Conservation (phyloP, 2,329 filamentous ascomycete species). For the Penicillium sp. region DNA sequence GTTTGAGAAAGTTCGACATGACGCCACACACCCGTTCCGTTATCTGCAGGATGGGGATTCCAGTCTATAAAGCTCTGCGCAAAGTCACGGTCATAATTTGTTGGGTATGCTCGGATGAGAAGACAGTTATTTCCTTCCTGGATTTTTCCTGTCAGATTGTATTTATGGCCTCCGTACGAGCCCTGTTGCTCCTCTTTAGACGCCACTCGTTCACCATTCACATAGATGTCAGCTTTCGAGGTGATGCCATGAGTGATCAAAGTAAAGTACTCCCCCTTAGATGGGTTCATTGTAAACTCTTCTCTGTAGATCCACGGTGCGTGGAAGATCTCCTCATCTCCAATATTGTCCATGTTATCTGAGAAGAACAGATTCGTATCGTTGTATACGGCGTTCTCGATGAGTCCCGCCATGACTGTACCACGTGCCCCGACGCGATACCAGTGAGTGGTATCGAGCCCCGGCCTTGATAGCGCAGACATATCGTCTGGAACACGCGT, state of each 20-base stretch:
- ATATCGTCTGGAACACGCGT: constrained; percentile 43
- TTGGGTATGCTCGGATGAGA: constrained; percentile 60
- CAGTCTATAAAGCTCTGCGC: constrained; percentile 65
- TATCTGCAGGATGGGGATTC: constrained; percentile 66
- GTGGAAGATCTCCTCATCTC: constrained; percentile 55
- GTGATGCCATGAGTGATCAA: constrained; percentile 64
- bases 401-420: constrained; percentile 62
- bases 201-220: constrained; percentile 61
- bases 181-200: constrained; percentile 57
- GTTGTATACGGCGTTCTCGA: constrained; percentile 57
- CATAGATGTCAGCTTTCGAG: constrained; percentile 62
- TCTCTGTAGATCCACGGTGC: constrained; percentile 64
- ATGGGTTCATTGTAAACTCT: constrained; percentile 51
- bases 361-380: constrained; percentile 63
- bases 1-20: constrained; percentile 61
- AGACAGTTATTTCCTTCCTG: constrained; percentile 54
- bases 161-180: constrained; percentile 60
- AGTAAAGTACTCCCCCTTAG: constrained; percentile 51
- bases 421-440: constrained; percentile 54
- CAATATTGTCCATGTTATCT: constrained; percentile 47
- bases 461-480: constrained; percentile 46
- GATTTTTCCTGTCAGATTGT: constrained; percentile 56
- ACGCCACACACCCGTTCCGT: constrained; percentile 67
- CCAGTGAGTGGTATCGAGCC: constrained; percentile 57
- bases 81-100: constrained; percentile 63